Evolutionary conservation across 495 filamentous ascomycete species (phyloP), one percentile per base, ranked within the genome.

Genomic region (Penicillium macrosclerotiorum): DNA sequence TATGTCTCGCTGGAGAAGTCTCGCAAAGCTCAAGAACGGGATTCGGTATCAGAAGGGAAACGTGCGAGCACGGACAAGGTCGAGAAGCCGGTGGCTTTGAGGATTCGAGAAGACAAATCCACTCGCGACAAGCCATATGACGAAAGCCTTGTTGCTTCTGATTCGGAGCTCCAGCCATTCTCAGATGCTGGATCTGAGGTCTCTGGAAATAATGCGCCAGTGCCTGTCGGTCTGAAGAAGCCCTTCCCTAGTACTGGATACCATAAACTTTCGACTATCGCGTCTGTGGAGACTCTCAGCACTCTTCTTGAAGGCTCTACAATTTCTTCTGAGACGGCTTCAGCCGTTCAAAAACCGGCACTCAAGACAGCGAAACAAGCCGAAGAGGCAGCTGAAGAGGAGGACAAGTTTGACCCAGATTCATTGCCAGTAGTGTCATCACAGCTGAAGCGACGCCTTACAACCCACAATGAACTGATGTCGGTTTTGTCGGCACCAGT

Each of bases 381-480:
- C 3, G 55, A 56, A 16, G 57, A 57, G 27, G 62, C 58, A 16
- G 60, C 42, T n/a, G 73, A 76, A 38, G 62, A 71, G 40, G 49
- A 62, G 20, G 73, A 75, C 29, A 56, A 69, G 1, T 72, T 77
- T 18, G 73, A 77, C 45, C 64, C 65, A 0, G 53, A 75, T 37
- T 67, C 69, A 0, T 56, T 71, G 20, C 62, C 65, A 5, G 50
- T 53, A 4, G 60, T 70, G n/a, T 77, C 47, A 56, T 87, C 65
- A 3, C 66, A 69, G 18, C 52, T 76, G 18, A 90, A 87, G 55
- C 80, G 89, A 53, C 78, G 86, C 45, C 78, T 93, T 12, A 93
- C 94, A 2, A 96, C 89, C 31, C 90, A 96, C 67, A 89, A 89
- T 9, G 94, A 97, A 64, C 74, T 97, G 12, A 87, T 97, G 29